Percentiles rank a stretch among this genome's conserved stretches.
phyloP scores from a whole-genome alignment of 805 yeast species.

The Saccharomycopsis babjevae region DNA sequence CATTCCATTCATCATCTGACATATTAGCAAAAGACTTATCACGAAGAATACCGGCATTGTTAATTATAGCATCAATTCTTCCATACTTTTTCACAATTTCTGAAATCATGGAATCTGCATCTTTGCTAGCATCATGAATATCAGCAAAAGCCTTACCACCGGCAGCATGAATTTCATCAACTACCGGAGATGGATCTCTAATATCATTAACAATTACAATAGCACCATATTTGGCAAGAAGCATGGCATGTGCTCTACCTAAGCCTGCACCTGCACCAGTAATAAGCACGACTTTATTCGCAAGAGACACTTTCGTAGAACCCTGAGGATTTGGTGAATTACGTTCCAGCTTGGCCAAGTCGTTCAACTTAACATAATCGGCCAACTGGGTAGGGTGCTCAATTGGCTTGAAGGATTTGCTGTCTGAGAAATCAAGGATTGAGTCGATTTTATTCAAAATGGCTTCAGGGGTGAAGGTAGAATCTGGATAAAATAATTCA shows the following conservation, averaged over 20 bases:
- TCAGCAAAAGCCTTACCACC: constrained; percentile 83
- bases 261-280: constrained; percentile 96
- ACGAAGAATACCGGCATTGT: constrained; percentile 91
- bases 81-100: constrained; percentile 73
- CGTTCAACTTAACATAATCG: constrained; percentile 56
- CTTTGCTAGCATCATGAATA: constrained; percentile 67
- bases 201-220: constrained; percentile 91
- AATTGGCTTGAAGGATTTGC: constrained; percentile 40
- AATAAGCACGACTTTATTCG: constrained; percentile 76
- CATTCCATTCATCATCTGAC: constrained; percentile 75
- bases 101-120: constrained; percentile 65
- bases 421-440: constrained; percentile 48
- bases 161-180: constrained; percentile 56
- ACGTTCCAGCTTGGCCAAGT: constrained; percentile 35
- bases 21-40: constrained; percentile 82
- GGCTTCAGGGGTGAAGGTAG: constrained; percentile 74
- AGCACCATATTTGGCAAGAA: constrained; percentile 86
- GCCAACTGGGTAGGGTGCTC: constrained; percentile 66
- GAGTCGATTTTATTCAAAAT: constrained; percentile 58
- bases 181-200: constrained; percentile 61
- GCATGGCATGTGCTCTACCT: constrained; percentile 81
- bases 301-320: constrained; percentile 45
- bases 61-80: constrained; percentile 71
- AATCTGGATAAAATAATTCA: constrained; percentile 69
- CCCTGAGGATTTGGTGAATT: constrained; percentile 50